A percentile compares a stretch with the other conserved stretches of the same genome.
phyloP scores from a whole-genome alignment of 1,284 basidiomycete genomes.

The Apiotrichum gracile region DNA sequence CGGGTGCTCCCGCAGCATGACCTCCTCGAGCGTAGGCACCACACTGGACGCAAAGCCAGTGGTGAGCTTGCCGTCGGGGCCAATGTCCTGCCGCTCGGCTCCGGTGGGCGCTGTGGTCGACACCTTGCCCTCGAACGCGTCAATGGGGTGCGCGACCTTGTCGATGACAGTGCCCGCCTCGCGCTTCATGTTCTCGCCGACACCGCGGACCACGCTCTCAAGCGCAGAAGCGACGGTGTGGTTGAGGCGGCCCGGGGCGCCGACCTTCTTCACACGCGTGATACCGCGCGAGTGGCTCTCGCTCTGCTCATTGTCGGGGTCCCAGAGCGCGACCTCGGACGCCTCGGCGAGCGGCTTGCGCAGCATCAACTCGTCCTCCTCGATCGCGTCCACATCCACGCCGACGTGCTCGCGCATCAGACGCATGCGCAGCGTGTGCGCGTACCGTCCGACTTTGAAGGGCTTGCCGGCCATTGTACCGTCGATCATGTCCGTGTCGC shows the following conservation, averaged over 20 bases:
- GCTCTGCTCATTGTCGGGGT: constrained; percentile 71
- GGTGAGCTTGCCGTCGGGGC: constrained; percentile 51
- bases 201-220: constrained; percentile 36
- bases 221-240: constrained; percentile 32
- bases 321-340: constrained; percentile 63
- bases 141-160: constrained; percentile 47
- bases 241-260: constrained; percentile 30
- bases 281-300: constrained; percentile 38
- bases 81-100: constrained; percentile 54
- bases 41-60: constrained; percentile 59
- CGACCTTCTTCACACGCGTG: constrained; percentile 42
- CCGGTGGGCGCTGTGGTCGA: constrained; percentile 16
- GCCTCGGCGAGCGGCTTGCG: constrained; percentile 55
- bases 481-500: constrained; percentile 95
- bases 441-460: constrained; percentile 93
- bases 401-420: constrained; percentile 97
- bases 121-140: constrained; percentile 38
- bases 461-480: constrained; percentile 89
- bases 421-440: constrained; percentile 85
- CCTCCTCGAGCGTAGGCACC: constrained; percentile 69
- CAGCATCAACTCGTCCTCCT: constrained; percentile 65
- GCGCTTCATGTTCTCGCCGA: constrained; percentile 41
- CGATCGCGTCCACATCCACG: constrained; percentile 84
- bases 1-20: constrained; percentile 52
- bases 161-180: constrained; percentile 49